Conservation (phyloP, 2,329 filamentous ascomycete species). For the Phaeoacremonium minimum region DNA sequence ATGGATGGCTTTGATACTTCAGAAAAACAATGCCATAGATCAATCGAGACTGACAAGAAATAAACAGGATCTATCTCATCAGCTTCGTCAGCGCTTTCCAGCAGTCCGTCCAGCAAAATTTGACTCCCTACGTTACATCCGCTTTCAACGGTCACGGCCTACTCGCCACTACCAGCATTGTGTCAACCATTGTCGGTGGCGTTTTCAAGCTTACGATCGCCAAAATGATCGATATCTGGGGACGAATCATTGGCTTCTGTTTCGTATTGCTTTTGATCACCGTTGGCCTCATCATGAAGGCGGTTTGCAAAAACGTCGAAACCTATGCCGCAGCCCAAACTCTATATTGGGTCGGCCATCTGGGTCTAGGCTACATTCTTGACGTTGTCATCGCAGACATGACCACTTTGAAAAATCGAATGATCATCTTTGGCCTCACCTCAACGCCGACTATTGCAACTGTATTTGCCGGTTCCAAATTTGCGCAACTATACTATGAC, state of each 20-base stretch:
- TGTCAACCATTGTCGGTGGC: conserved; percentile 52
- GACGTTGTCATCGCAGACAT: conserved; percentile 65
- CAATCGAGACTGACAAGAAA: neutral
- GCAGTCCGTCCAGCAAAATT: conserved; percentile 2
- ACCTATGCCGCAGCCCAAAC: conserved; percentile 62
- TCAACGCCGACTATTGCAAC: conserved; percentile 63
- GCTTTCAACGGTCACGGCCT: conserved; percentile 47
- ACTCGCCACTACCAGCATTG: conserved; percentile 46
- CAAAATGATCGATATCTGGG: conserved; percentile 65
- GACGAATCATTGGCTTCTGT: conserved; percentile 58
- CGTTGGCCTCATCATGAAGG: conserved; percentile 59
- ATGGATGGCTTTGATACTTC: too few species aligned
- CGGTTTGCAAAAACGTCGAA: conserved; percentile 53
- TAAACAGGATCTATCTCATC: conserved; percentile 2
- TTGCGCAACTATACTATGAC: conserved; percentile 45
- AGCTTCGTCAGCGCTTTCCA: neutral
- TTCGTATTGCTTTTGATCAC: conserved; percentile 47
- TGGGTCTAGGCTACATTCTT: conserved; percentile 31
- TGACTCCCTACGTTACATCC: conserved; percentile 45
- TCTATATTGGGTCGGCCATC: conserved; percentile 59
- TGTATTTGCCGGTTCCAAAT: conserved; percentile 58
- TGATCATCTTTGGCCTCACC: conserved; percentile 62
- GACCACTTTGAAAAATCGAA: conserved; percentile 61
- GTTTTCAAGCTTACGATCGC: conserved; percentile 62
- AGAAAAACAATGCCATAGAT: neutral